A percentile compares a stretch with the other conserved stretches of the same genome.
Conservation (phyloP, 2,329 filamentous ascomycete species). For the Epichloe typhina region DNA sequence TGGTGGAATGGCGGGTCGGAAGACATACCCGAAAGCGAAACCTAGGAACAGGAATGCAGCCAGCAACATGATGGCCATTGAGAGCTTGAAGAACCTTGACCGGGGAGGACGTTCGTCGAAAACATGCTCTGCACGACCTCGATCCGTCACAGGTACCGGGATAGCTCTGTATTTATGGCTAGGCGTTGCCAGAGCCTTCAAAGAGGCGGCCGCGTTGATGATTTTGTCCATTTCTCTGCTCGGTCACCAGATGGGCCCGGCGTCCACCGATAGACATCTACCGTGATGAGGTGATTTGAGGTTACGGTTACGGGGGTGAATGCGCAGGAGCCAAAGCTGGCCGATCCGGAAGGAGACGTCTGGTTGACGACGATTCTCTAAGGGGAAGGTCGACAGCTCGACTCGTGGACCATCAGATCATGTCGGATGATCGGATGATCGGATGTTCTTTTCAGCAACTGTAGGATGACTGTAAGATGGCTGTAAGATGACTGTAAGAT, state of each 20-base stretch:
- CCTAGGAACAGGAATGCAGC: constrained; percentile 7
- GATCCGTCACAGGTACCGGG: constrained; percentile 7
- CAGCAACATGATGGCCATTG: constrained; percentile 8
- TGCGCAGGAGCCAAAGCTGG: not conserved
- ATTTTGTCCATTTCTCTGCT: constrained; percentile 4
- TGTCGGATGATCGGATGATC: not conserved
- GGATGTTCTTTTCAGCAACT: not conserved
- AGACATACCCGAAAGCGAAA: constrained; percentile 9
- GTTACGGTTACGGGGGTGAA: too few species aligned
- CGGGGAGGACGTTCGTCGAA: constrained; percentile 1
- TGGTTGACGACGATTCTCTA: not conserved
- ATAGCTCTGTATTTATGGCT: constrained; percentile 18
- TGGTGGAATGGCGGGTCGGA: not conserved
- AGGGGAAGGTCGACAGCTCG: not conserved
- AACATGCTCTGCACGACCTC: not conserved
- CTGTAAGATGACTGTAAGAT: not conserved
- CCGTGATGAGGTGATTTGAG: too few species aligned
- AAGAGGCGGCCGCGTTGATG: constrained; percentile 1
- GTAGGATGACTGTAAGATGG: not conserved
- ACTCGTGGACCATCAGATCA: not conserved
- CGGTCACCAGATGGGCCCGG: not conserved
- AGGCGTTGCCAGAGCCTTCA: constrained; percentile 10
- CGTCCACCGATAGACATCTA: not conserved
- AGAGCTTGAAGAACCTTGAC: constrained; percentile 8
- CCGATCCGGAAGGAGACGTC: not conserved